Evolutionary conservation across 441 rosid species (phyloP).

Genomic region (Bruguiera hainesii): DNA sequence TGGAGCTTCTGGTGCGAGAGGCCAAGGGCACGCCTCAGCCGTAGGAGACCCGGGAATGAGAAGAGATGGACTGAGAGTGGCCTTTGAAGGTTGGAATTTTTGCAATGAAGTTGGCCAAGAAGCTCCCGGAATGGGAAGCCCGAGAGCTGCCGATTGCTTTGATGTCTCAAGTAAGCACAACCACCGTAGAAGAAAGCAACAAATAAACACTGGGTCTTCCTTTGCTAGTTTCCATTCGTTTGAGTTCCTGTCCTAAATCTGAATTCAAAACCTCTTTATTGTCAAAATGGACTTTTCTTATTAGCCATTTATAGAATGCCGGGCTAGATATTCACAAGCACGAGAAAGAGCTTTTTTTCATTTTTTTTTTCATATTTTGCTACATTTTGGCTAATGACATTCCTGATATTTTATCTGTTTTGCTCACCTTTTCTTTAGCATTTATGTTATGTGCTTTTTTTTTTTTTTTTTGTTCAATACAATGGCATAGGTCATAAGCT

Average conservation of each 20-base stretch:
- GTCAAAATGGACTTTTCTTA: conserved; percentile 2
- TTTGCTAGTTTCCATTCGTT: not conserved
- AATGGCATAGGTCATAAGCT: conserved; percentile 30
- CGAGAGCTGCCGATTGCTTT: conserved; percentile 76
- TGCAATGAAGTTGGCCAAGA: conserved; percentile 72
- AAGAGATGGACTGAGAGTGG: conserved; percentile 55
- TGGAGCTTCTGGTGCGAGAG: conserved; percentile 13
- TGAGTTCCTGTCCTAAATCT: not conserved
- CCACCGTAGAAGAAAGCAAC: conserved; percentile 18
- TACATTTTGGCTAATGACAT: not conserved
- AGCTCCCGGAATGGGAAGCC: conserved; percentile 58
- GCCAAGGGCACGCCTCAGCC: conserved; percentile 32
- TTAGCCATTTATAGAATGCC: not conserved
- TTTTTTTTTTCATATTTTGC: not conserved
- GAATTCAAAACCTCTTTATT: not conserved
- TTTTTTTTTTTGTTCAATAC: not conserved
- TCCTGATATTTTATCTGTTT: not conserved
- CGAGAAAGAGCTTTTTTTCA: not conserved
- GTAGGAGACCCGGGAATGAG: conserved; percentile 65
- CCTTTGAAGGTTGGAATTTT: conserved; percentile 68
- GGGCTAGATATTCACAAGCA: not conserved
- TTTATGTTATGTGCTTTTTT: conserved; percentile 1
- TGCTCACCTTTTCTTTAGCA: not conserved
- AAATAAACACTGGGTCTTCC: conserved; percentile 15
- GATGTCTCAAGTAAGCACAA: conserved; percentile 33